These are phyloP conservation scores for Chlorella sp. DNA, from an alignment of 139 green algal genomes.

Conservation along the genomic window DNA sequence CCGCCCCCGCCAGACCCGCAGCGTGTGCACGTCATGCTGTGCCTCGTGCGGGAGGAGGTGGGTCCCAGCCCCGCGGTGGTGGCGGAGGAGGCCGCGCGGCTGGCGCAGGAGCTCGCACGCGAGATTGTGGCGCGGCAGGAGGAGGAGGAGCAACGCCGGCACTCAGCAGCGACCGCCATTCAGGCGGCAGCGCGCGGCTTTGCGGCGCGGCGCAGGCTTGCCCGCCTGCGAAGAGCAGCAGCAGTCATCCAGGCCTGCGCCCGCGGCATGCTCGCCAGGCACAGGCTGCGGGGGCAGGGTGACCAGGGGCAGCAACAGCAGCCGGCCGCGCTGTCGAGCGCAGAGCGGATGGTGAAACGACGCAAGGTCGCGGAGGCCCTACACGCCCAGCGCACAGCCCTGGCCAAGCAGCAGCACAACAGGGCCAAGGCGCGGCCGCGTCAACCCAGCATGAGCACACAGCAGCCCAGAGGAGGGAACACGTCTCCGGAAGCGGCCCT, in stretches of 20 bases:
- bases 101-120: background rate
- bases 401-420: background rate
- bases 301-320: background rate
- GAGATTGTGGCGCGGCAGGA: background rate
- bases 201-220: background rate
- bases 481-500: background rate
- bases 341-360: background rate
- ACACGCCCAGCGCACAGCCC: background rate
- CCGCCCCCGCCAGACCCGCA: background rate
- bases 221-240: background rate
- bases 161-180: background rate
- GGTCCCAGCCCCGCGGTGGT: background rate
- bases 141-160: background rate
- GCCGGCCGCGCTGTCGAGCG: background rate
- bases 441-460: background rate
- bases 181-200: background rate
- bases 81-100: background rate
- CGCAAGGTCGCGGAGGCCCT: background rate
- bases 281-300: background rate
- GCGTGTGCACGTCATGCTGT: constrained; percentile 2
- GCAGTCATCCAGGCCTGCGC: background rate
- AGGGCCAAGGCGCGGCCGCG: background rate
- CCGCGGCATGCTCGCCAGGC: constrained; percentile 1
- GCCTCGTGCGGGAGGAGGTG: background rate
- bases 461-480: too few species aligned